Evolutionary conservation across 805 yeast genomes (phyloP), one percentile per base, ranked within the genome.

Genomic region (Candida ipomoeae): DNA sequence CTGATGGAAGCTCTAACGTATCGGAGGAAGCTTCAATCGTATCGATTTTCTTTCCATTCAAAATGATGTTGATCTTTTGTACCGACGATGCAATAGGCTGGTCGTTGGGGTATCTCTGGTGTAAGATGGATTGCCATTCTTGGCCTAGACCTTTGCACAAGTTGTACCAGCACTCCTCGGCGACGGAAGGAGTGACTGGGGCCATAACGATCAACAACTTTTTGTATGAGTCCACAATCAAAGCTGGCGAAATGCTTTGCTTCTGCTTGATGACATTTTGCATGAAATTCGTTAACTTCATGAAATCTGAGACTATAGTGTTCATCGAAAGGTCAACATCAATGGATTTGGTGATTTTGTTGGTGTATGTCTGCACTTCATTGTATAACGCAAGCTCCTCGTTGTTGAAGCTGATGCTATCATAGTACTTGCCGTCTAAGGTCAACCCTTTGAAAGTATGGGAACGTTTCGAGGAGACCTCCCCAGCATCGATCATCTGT

Each of bases 301-400:
- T 92, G 61, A 82, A 86, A 62, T 90, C 95, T 0, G 97, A 88
- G 21, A 94, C 80, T 1, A 89, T 83, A 0, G 97, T 91, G 65
- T 94, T 92, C 63, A 92, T 71, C 0, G 90, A 75, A 26, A 86
- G 67, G 0, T 80, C 77, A 0, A 68, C 71, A 20, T 74, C 80
- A 49, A 88, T 79, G 0, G 96, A 81, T 6, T 71, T 73, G 14
- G 85, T 78, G 7, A 89, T 76, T 8, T 78, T 70, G 18, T 62
- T 64, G 14, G 84, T 57, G 40, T 74, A 71, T 3, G 58, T 60
- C 56, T 81, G 86, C 0, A 79, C 65, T 10, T 76, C 79, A 54
- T 85, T 86, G 71, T 82, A 86, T 13, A 87, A 67, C 13, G 64
- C 58, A 3, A 78, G 67, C 55, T 89, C 96, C 0, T 62, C 62